Conservation (phyloP, 148 eudicot genomes). For the Rhododendron simsii region DNA sequence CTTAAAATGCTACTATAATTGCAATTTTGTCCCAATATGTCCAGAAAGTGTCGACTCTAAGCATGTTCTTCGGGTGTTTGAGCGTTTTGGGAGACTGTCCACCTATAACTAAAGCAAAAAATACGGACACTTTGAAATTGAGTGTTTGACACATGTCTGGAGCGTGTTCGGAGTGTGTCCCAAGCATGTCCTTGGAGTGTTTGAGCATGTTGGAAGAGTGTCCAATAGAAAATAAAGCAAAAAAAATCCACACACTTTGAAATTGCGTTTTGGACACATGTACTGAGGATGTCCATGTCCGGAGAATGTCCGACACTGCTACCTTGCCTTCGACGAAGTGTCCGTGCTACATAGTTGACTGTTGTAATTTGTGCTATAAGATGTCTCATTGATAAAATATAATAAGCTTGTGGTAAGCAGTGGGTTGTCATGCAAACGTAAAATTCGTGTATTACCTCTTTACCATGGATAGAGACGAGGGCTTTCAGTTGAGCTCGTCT, state of each 20-base stretch:
- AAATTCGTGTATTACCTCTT: slow-evolving; percentile 55
- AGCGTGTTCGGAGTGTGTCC: background rate
- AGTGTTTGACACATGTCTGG: background rate
- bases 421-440: background rate
- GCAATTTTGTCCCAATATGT: background rate
- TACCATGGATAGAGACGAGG: slow-evolving; percentile 80
- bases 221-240: background rate
- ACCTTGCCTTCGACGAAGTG: too few species aligned
- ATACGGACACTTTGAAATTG: background rate
- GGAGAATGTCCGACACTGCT: too few species aligned
- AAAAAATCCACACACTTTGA: too few species aligned
- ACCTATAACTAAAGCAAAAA: background rate
- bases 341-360: too few species aligned
- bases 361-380: background rate
- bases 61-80: background rate
- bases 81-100: background rate
- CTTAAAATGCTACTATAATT: background rate
- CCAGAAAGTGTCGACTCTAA: background rate
- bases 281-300: too few species aligned
- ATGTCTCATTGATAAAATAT: background rate
- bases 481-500: slow-evolving; percentile 94
- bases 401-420: background rate
- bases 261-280: background rate
- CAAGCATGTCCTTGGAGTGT: background rate
- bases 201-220: background rate